A percentile compares a stretch with the other conserved stretches of the same genome.
phyloP scores from a whole-genome alignment of 2,329 filamentous ascomycete genomes.

The Beauveria rudraprayagi region DNA sequence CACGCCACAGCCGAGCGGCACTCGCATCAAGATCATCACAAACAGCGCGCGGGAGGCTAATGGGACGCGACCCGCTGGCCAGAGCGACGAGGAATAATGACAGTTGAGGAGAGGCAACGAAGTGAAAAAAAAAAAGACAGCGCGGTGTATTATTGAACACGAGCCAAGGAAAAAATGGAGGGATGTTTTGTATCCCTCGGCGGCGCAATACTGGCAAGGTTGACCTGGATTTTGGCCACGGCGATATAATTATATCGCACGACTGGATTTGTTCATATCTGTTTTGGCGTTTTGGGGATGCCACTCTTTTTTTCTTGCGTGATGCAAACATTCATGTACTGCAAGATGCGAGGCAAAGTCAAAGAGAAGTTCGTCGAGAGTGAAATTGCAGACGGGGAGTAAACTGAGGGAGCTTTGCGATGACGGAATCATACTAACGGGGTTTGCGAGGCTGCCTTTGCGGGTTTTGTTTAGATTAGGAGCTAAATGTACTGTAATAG shows the following conservation, averaged over 20 bases:
- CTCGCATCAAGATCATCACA: constrained; percentile 62
- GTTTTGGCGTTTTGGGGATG: constrained; percentile 17
- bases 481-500: constrained; percentile 35
- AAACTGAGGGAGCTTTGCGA: background rate
- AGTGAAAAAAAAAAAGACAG: constrained; percentile 3
- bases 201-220: constrained; percentile 10
- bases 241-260: background rate
- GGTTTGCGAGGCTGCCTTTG: background rate
- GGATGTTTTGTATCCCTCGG: constrained; percentile 4
- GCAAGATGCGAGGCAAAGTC: background rate
- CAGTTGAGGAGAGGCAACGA: constrained; percentile 12
- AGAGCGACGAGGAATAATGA: constrained; percentile 46
- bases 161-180: constrained; percentile 10
- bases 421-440: background rate
- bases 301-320: background rate
- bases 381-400: constrained; percentile 1
- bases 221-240: constrained; percentile 4
- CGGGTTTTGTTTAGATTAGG: constrained; percentile 25
- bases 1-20: constrained; percentile 57
- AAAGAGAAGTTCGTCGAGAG: background rate
- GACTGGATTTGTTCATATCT: constrained; percentile 16
- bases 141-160: constrained; percentile 9
- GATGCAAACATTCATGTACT: background rate
- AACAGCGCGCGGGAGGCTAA: constrained; percentile 31
- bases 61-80: constrained; percentile 31